phyloP scores from a whole-genome alignment of 768 basidiomycete species.

The Termitomyces eurrhizus region DNA sequence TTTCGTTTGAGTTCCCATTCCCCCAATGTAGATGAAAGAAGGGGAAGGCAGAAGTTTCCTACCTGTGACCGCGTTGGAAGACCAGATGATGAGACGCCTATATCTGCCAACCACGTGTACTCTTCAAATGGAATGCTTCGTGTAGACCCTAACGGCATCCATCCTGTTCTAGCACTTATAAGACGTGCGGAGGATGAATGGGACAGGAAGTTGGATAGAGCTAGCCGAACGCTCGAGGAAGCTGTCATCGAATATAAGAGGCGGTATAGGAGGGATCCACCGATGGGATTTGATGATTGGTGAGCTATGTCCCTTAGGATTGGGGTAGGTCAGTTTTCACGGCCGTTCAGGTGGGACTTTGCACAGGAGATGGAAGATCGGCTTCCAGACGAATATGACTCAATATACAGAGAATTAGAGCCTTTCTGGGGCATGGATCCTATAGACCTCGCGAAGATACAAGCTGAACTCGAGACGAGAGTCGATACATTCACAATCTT shows the following conservation, averaged over 20 bases:
- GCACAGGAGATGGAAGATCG: conserved; percentile 68
- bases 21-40: not conserved
- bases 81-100: conserved; percentile 10
- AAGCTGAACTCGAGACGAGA: conserved; percentile 32
- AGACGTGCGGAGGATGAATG: conserved; percentile 59
- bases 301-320: conserved; percentile 27
- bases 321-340: not conserved
- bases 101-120: conserved; percentile 17
- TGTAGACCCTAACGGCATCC: conserved; percentile 28
- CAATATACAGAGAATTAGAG: conserved; percentile 67
- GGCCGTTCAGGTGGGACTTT: conserved; percentile 42
- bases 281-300: conserved; percentile 77
- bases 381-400: conserved; percentile 86
- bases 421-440: conserved; percentile 76
- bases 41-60: not conserved
- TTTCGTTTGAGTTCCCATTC: not conserved
- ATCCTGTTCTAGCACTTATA: conserved; percentile 72
- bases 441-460: conserved; percentile 31
- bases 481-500: conserved; percentile 39
- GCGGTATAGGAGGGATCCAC: conserved; percentile 64
- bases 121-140: conserved; percentile 20
- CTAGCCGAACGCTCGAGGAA: conserved; percentile 62
- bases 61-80: conserved; percentile 6
- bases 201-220: conserved; percentile 46
- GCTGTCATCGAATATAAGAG: conserved; percentile 67